These are phyloP conservation scores for Aquilaria malaccensis DNA, from an alignment of 345 rosid species.

Conservation along the genomic window DNA sequence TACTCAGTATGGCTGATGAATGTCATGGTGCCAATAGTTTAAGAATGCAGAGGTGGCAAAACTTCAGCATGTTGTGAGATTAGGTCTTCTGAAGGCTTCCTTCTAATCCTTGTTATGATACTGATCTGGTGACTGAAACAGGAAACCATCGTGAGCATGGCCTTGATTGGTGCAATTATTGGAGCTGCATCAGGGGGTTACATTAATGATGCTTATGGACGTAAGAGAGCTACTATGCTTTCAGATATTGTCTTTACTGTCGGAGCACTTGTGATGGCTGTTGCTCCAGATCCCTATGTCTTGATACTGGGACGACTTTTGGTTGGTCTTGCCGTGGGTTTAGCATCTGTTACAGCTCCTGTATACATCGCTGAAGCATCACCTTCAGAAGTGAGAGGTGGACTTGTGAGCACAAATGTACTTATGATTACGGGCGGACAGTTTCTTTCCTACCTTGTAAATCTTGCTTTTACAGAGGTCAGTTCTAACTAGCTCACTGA, in stretches of 20 bases:
- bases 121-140: constrained; percentile 16
- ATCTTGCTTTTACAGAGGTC: constrained; percentile 96
- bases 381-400: constrained; percentile 97
- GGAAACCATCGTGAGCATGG: constrained; percentile 99
- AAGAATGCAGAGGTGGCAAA: no score
- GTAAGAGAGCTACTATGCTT: constrained; percentile 83
- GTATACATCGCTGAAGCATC: constrained; percentile 98
- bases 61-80: no score
- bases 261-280: constrained; percentile 87
- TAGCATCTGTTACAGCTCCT: constrained; percentile 96
- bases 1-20: no score
- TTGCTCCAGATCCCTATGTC: constrained; percentile 83
- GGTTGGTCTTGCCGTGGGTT: constrained; percentile 85
- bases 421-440: constrained; percentile 99
- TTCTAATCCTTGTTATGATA: no score
- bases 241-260: constrained; percentile 74
- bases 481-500: no score
- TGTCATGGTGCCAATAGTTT: no score
- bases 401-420: constrained; percentile 94
- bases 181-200: constrained; percentile 97
- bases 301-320: constrained; percentile 75
- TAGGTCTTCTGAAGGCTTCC: no score
- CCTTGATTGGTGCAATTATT: constrained; percentile 86
- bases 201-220: constrained; percentile 88
- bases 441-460: constrained; percentile 84